These are phyloP conservation scores for Rhynchosporium secalis DNA, from an alignment of 2,329 filamentous ascomycete species.

Conservation along the genomic window DNA sequence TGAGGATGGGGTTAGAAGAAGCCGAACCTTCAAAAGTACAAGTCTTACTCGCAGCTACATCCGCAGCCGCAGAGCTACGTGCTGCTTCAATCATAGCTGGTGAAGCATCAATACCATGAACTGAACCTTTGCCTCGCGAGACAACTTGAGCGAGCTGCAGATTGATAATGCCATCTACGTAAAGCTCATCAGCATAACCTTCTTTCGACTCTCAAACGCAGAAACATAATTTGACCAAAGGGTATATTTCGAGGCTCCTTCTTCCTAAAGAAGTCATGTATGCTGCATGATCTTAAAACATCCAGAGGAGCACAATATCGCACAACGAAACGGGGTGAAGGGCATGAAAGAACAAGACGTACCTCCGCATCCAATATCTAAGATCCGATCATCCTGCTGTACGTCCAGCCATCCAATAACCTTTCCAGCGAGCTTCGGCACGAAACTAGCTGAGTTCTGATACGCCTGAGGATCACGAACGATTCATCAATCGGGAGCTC, in stretches of 20 bases:
- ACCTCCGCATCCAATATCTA: conserved; percentile 67
- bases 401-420: conserved; percentile 60
- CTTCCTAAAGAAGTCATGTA: no score
- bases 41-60: conserved; percentile 20
- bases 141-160: conserved; percentile 52
- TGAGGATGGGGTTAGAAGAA: background rate
- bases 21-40: conserved; percentile 35
- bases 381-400: conserved; percentile 55
- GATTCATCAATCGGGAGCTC: background rate
- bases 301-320: background rate
- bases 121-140: conserved; percentile 47
- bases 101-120: conserved; percentile 61
- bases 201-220: no score
- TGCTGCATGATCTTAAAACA: no score
- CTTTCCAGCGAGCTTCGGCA: conserved; percentile 61
- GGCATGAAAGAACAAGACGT: conserved; percentile 26
- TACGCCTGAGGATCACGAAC: conserved; percentile 45
- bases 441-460: conserved; percentile 61
- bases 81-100: conserved; percentile 58
- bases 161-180: conserved; percentile 58
- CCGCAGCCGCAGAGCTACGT: conserved; percentile 39
- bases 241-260: no score
- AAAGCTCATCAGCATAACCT: no score
- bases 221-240: no score
- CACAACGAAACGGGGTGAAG: background rate